Conservation (phyloP, 2,329 filamentous ascomycete species). For the Talaromyces marneffei region DNA sequence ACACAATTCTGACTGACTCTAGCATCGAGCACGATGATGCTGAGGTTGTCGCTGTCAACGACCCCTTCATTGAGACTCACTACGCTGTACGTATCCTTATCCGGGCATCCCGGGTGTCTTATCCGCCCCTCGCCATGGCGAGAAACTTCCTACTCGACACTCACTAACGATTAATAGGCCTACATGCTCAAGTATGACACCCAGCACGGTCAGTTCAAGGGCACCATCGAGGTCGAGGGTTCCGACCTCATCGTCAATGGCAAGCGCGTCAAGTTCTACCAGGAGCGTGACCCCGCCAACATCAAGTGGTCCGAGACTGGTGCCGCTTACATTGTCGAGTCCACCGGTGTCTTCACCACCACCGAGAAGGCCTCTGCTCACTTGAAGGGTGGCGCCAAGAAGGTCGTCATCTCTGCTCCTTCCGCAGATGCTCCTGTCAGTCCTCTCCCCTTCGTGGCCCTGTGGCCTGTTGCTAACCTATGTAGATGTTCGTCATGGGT, state of each 20-base stretch:
- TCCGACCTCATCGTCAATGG: conserved; percentile 80
- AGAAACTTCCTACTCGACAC: too few relatives aligned
- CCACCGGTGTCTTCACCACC: conserved; percentile 98
- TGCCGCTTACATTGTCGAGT: conserved; percentile 93
- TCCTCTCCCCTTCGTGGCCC: not conserved
- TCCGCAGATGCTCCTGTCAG: conserved; percentile 67
- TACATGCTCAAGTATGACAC: conserved; percentile 99
- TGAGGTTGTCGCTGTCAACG: conserved; percentile 94
- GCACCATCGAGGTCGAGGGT: conserved; percentile 68
- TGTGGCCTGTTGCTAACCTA: not conserved
- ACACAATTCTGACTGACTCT: conserved; percentile 12
- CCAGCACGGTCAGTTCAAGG: conserved; percentile 95
- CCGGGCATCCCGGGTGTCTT: not conserved
- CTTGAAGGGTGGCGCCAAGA: conserved; percentile 96
- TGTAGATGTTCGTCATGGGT: conserved; percentile 93
- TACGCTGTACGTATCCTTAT: conserved; percentile 78
- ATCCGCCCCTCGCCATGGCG: not conserved
- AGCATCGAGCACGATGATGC: conserved; percentile 81
- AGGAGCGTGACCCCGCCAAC: conserved; percentile 77
- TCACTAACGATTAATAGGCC: conserved; percentile 51
- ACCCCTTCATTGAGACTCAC: conserved; percentile 96
- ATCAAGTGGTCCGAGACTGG: conserved; percentile 88
- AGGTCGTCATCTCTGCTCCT: conserved; percentile 67
- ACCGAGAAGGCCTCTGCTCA: conserved; percentile 91
- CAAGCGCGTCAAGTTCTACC: conserved; percentile 93